Conservation (phyloP, 1,139 yeast species). For the Waltiozyma sp. region DNA sequence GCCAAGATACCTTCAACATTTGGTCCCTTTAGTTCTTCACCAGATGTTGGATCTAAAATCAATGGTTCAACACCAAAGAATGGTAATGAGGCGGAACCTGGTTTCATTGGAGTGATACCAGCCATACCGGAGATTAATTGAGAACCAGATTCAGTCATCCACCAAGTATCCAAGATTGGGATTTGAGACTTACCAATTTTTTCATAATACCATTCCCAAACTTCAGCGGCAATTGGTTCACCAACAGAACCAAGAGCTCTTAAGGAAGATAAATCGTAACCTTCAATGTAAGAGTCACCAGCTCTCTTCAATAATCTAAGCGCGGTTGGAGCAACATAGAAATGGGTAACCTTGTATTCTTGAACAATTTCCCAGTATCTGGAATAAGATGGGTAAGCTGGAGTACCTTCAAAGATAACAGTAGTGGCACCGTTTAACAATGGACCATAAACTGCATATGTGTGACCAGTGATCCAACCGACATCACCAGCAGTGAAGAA, state of each 20-base stretch:
- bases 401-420: conserved; percentile 93
- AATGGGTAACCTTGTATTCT: conserved; percentile 88
- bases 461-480: conserved; percentile 99
- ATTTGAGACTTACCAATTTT: conserved; percentile 84
- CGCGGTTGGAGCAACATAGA: conserved; percentile 98
- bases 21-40: conserved; percentile 72
- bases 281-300: conserved; percentile 74
- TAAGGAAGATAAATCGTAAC: conserved; percentile 77
- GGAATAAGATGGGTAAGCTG: conserved; percentile 93
- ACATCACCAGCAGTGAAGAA: conserved; percentile 97
- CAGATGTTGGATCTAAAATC: conserved; percentile 86
- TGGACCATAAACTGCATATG: conserved; percentile 93
- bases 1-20: conserved; percentile 97
- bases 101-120: conserved; percentile 90
- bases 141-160: conserved; percentile 99
- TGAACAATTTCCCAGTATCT: conserved; percentile 96
- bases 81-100: conserved; percentile 95
- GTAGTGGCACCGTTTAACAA: conserved; percentile 81
- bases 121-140: conserved; percentile 94
- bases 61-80: conserved; percentile 90
- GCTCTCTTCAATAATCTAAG: conserved; percentile 89
- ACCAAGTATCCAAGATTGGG: conserved; percentile 85
- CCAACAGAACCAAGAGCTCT: conserved; percentile 97
- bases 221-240: conserved; percentile 96
- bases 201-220: conserved; percentile 98